phyloP scores from a whole-genome alignment of 2,329 filamentous ascomycete genomes.

The Epichloe brachyelytri region DNA sequence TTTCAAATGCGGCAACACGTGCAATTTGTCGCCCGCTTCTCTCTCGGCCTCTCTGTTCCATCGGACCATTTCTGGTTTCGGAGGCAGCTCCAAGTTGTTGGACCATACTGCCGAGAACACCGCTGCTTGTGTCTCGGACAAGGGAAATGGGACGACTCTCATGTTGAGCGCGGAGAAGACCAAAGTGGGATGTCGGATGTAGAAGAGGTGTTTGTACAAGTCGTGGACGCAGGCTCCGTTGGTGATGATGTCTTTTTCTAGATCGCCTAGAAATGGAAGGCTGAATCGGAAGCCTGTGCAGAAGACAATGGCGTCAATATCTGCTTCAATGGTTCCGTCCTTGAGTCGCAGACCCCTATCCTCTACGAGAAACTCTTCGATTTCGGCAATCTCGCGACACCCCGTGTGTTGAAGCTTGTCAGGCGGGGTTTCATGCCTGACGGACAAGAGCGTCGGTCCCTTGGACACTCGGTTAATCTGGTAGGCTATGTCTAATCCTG shows the following conservation, averaged over 20 bases:
- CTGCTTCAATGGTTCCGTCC: constrained; percentile 49
- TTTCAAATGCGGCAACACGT: constrained; percentile 19
- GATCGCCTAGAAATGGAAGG: constrained; percentile 53
- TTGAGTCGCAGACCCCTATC: constrained; percentile 52
- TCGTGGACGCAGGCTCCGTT: constrained; percentile 58
- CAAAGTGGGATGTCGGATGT: constrained; percentile 62
- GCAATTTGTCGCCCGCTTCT: constrained; percentile 20
- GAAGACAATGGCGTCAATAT: constrained; percentile 69
- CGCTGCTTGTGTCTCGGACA: constrained; percentile 68
- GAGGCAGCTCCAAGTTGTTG: constrained; percentile 53
- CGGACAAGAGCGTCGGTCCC: constrained; percentile 52
- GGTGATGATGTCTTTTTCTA: constrained; percentile 42
- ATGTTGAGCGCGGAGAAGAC: constrained; percentile 65
- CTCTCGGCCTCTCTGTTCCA: constrained; percentile 56
- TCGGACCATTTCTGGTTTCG: constrained; percentile 46
- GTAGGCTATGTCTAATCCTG: constrained; percentile 67
- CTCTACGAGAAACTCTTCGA: constrained; percentile 40
- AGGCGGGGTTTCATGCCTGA: constrained; percentile 33
- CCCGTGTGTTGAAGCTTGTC: constrained; percentile 31
- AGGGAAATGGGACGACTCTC: constrained; percentile 76
- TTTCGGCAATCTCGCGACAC: constrained; percentile 42
- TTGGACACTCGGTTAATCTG: constrained; percentile 56
- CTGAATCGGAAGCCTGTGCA: constrained; percentile 85
- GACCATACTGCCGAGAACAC: constrained; percentile 68
- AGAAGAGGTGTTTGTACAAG: constrained; percentile 70